Percentiles rank a stretch among this genome's conserved stretches.
Conservation (phyloP, 371 early-diverging fungal species). For the Syncephalastrum sp. region DNA sequence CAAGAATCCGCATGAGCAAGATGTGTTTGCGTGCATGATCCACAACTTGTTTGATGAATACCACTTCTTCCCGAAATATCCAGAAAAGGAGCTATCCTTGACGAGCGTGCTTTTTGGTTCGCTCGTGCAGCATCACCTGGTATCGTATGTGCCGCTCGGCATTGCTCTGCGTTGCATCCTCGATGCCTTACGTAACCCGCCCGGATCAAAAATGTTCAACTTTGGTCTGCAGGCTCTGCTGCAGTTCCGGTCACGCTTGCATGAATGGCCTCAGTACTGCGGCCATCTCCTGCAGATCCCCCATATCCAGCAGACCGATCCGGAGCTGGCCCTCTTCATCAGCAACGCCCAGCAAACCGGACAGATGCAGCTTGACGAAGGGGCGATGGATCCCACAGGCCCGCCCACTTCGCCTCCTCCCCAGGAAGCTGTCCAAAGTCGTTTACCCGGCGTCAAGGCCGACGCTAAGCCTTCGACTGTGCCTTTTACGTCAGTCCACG, state of each 20-base stretch:
- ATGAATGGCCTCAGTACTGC: constrained; percentile 91
- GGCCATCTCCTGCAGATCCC: constrained; percentile 77
- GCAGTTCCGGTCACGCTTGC: constrained; percentile 82
- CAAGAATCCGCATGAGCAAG: constrained; percentile 67
- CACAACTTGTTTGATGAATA: constrained; percentile 94
- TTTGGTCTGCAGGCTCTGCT: constrained; percentile 88
- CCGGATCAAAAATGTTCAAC: constrained; percentile 80
- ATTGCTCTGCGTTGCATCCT: constrained; percentile 85
- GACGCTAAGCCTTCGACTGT: not conserved
- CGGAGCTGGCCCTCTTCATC: constrained; percentile 66
- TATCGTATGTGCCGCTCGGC: constrained; percentile 75
- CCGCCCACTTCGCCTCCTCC: too few relatives aligned
- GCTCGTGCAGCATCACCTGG: constrained; percentile 82
- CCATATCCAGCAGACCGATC: constrained; percentile 74
- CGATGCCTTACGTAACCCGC: constrained; percentile 79
- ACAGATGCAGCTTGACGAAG: constrained; percentile 8
- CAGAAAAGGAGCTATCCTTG: constrained; percentile 85
- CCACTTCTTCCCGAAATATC: constrained; percentile 90
- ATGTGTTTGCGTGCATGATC: constrained; percentile 82
- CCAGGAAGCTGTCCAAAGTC: too few relatives aligned
- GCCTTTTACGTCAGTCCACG: constrained; percentile 61
- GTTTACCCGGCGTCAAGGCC: too few relatives aligned
- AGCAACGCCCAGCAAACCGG: constrained; percentile 36
- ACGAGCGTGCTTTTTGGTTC: constrained; percentile 90
- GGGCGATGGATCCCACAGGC: too few relatives aligned